phyloP scores from a whole-genome alignment of 768 basidiomycete species.

The Tephrocybe sp. region DNA sequence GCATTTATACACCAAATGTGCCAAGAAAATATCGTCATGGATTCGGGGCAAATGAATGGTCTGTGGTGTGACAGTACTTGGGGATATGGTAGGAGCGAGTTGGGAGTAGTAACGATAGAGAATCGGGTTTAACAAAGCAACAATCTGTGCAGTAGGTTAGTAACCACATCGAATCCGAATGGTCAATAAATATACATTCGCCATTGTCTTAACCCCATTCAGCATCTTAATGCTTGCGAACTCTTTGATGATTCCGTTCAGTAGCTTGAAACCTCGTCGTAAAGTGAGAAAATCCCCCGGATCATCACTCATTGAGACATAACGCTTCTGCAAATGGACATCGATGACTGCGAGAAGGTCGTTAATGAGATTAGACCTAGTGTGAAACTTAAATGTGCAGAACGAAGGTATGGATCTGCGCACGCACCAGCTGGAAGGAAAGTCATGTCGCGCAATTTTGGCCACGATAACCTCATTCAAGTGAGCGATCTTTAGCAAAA shows the following conservation, averaged over 20 bases:
- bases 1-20: constrained; percentile 76
- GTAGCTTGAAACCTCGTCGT: constrained; percentile 59
- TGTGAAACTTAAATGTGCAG: constrained; percentile 3
- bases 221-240: constrained; percentile 70
- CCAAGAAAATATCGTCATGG: constrained; percentile 45
- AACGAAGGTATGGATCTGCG: constrained; percentile 10
- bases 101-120: constrained; percentile 64
- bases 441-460: constrained; percentile 80
- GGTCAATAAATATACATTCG: constrained; percentile 41
- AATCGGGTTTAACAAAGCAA: constrained; percentile 50
- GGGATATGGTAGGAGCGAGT: constrained; percentile 41
- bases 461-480: constrained; percentile 75
- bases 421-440: constrained; percentile 74
- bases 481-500: constrained; percentile 63
- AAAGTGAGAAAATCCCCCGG: constrained; percentile 47
- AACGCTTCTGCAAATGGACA: constrained; percentile 49
- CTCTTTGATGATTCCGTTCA: constrained; percentile 71
- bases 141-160: constrained; percentile 34
- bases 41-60: constrained; percentile 41
- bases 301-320: constrained; percentile 40
- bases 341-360: constrained; percentile 59
- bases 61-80: constrained; percentile 37
- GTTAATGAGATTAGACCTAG: constrained; percentile 61
- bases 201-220: constrained; percentile 65
- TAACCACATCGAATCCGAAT: neutral